These are phyloP conservation scores for Aspergillus vadensis DNA, from an alignment of 2,329 filamentous ascomycete genomes.

Conservation along the genomic window DNA sequence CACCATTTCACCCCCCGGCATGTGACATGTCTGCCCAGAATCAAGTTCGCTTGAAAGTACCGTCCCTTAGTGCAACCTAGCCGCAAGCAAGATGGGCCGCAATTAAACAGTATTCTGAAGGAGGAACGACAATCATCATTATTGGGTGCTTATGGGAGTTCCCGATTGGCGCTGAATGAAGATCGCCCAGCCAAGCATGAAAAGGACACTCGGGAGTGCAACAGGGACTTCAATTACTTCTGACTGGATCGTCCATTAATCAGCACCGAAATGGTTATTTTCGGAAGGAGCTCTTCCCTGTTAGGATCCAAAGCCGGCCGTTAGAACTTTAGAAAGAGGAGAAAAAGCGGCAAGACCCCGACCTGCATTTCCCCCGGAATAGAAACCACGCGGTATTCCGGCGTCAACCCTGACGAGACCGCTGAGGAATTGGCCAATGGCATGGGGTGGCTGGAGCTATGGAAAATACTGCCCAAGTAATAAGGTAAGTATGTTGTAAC, in stretches of 20 bases:
- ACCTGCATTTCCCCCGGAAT: background rate
- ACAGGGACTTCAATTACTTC: background rate
- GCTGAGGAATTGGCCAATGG: background rate
- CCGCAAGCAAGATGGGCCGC: background rate
- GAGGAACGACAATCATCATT: background rate
- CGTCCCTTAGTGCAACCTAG: background rate
- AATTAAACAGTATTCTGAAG: background rate
- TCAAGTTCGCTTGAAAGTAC: background rate
- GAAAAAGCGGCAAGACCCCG: background rate
- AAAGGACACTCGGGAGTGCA: background rate
- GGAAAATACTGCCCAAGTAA: background rate
- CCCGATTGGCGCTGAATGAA: background rate
- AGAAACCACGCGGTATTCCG: slow-evolving; percentile 5
- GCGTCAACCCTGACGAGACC: background rate
- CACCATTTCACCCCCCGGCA: background rate
- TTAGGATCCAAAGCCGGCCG: background rate
- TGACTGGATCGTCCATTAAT: background rate
- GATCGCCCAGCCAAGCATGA: background rate
- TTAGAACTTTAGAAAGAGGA: background rate
- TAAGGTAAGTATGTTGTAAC: no score
- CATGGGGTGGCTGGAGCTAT: background rate
- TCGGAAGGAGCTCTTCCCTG: background rate
- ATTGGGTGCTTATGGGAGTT: slow-evolving; percentile 1
- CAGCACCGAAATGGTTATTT: background rate
- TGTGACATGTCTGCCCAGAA: background rate